Percentiles rank a stretch among this genome's conserved stretches.
These are phyloP conservation scores for Salvia hispanica DNA, from an alignment of 257 asterid species.

Conservation along the genomic window DNA sequence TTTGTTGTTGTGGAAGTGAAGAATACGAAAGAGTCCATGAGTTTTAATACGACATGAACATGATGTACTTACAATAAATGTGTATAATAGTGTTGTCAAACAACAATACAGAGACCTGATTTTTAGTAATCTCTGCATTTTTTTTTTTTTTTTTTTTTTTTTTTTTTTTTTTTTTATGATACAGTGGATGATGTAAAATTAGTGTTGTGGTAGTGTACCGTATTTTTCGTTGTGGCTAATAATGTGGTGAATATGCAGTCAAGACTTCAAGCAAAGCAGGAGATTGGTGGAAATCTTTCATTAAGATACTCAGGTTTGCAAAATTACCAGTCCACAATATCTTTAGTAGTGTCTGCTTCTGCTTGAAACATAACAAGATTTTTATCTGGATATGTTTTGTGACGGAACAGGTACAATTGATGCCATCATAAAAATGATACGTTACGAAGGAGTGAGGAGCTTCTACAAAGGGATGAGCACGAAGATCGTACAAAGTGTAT, in stretches of 20 bases:
- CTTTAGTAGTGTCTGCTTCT: not conserved
- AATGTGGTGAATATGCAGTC: constrained; percentile 58
- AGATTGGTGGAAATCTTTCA: constrained; percentile 72
- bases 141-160: not conserved
- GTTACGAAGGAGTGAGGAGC: constrained; percentile 72
- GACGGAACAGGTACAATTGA: constrained; percentile 66
- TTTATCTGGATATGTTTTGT: constrained; percentile 7
- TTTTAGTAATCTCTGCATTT: not conserved
- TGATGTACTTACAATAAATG: not conserved
- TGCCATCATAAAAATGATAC: constrained; percentile 84
- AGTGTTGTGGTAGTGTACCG: not conserved
- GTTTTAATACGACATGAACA: not conserved
- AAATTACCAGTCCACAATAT: not conserved
- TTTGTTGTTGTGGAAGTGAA: constrained; percentile 20
- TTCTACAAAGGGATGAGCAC: constrained; percentile 97
- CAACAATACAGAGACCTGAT: constrained; percentile 6
- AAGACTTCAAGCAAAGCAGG: constrained; percentile 99
- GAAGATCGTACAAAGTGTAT: constrained; percentile 86
- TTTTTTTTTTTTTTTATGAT: no score
- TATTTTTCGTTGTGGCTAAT: not conserved
- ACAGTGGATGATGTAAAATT: not conserved
- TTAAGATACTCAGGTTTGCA: constrained; percentile 78
- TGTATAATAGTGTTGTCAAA: not conserved
- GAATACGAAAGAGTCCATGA: not conserved
- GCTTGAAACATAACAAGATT: constrained; percentile 4